Evolutionary conservation across 106 monocot genomes (phyloP), one percentile per base, ranked within the genome.

Genomic region (Dactylorhiza incarnata): DNA sequence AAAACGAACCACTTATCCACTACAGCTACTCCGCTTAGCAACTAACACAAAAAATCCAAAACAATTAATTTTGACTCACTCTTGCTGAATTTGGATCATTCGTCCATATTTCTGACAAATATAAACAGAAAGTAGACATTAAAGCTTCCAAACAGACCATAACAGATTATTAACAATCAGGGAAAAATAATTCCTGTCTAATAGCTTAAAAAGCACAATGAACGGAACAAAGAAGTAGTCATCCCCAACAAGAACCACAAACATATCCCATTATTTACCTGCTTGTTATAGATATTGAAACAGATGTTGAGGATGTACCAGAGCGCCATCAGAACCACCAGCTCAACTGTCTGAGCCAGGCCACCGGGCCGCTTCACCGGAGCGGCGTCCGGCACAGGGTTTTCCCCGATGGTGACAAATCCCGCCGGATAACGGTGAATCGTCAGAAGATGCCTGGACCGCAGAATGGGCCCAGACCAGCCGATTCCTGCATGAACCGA

Each of bases 291-390:
- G 69, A 85, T 81, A 71, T 81, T 85, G 81, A 81, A 85, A 62
- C 78, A 85, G 55, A 85, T 78, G 51, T 85, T 85, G 77, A 85
- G 78, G 61, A 85, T 68, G 48, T 81, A 77, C 85, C 85, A 85
- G 12, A 81, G 55, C 13, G 13, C 77, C n/a, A 78, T 51, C 44
- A 85, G 63, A 14, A 61, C 25, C 5, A 74, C 85, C 6, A 85
- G 81, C 61, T 78, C 69, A 16, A 45, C 69, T 5, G 45, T 69
- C 69, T 69, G 69, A 7, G 16, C 45, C 69, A 69, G 43, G 16
- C 45, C 69, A 4, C 5, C 45, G 16, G 45, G 17, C 17, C 45
- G 13, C 45, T 69, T 45, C 14, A 16, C 24, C 12, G 45, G 69
- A 69, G 8, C 69, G 17, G 69, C 45, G 17, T 45, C 45, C 14